Conservation (phyloP, 1,139 yeast species). For the Yamadazyma friedrichii region DNA sequence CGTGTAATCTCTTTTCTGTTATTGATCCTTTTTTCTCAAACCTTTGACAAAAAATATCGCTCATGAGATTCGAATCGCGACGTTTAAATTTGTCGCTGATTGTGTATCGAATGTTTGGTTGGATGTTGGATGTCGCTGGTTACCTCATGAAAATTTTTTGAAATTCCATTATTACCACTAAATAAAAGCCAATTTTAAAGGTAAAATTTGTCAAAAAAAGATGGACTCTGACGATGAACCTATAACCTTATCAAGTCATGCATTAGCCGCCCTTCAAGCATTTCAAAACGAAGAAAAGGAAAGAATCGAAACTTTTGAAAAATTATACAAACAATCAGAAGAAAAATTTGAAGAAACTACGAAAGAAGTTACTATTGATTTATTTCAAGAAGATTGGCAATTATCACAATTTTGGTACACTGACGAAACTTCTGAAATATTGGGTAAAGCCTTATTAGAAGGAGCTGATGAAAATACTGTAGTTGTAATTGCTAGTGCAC, state of each 20-base stretch:
- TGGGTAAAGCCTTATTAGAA: constrained; percentile 69
- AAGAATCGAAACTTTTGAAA: constrained; percentile 57
- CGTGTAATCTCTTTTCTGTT: not conserved
- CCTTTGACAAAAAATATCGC: too few relatives aligned
- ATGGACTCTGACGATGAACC: constrained; percentile 40
- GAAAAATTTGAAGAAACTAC: constrained; percentile 35
- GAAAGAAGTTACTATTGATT: constrained; percentile 45
- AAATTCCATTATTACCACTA: not conserved
- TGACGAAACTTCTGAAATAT: constrained; percentile 64
- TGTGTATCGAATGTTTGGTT: not conserved
- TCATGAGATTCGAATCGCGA: constrained; percentile 5
- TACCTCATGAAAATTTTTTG: not conserved
- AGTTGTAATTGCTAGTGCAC: constrained; percentile 80
- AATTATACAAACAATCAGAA: constrained; percentile 60
- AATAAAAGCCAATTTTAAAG: not conserved
- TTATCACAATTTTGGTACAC: constrained; percentile 88
- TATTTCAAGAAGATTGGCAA: constrained; percentile 91
- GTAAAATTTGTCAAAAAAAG: not conserved
- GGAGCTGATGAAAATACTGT: constrained; percentile 74
- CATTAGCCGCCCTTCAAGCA: constrained; percentile 76
- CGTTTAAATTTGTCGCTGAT: constrained; percentile 1
- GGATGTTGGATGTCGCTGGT: not conserved
- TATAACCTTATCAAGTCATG: constrained; percentile 58
- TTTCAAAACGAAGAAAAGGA: constrained; percentile 66
- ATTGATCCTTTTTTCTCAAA: not conserved